These are phyloP conservation scores for Apiospora koreana DNA, from an alignment of 2,329 filamentous ascomycete species.

Conservation along the genomic window DNA sequence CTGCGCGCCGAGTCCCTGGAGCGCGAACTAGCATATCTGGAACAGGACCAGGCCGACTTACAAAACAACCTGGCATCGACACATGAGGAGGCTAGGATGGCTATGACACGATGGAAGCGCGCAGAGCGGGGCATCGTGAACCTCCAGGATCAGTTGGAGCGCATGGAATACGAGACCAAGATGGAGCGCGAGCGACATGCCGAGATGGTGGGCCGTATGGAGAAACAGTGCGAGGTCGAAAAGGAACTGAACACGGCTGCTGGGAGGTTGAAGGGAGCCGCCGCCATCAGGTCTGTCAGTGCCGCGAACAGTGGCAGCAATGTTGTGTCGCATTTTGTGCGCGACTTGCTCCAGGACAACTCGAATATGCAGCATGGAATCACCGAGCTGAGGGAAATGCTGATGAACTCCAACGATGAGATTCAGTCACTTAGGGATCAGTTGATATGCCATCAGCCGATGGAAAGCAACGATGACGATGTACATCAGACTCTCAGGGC, in stretches of 20 bases:
- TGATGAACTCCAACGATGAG: slow-evolving; percentile 90
- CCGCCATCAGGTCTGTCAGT: slow-evolving; percentile 66
- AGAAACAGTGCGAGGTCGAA: slow-evolving; percentile 80
- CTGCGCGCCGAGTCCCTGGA: slow-evolving; percentile 78
- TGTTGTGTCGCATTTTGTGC: slow-evolving; percentile 94
- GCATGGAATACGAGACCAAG: slow-evolving; percentile 79
- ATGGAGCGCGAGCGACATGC: slow-evolving; percentile 80
- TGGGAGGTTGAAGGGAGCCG: slow-evolving; percentile 77
- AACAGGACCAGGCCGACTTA: slow-evolving; percentile 76
- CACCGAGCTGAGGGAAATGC: slow-evolving; percentile 85
- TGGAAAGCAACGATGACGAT: slow-evolving; percentile 44
- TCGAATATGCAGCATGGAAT: slow-evolving; percentile 91
- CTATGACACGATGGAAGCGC: slow-evolving; percentile 80
- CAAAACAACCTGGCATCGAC: slow-evolving; percentile 67
- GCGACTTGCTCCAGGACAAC: slow-evolving; percentile 93
- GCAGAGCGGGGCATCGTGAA: slow-evolving; percentile 78
- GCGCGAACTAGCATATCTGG: slow-evolving; percentile 74
- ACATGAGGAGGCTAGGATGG: slow-evolving; percentile 74
- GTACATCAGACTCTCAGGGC: slow-evolving; percentile 62
- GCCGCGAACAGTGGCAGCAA: slow-evolving; percentile 60
- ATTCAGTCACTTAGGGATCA: slow-evolving; percentile 86
- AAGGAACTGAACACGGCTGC: slow-evolving; percentile 79
- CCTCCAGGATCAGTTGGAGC: slow-evolving; percentile 84
- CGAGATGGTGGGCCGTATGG: slow-evolving; percentile 80
- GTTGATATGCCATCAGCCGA: slow-evolving; percentile 74